These are phyloP conservation scores for Aspergillus udagawae DNA, from an alignment of 2,329 filamentous ascomycete genomes.

Conservation along the genomic window DNA sequence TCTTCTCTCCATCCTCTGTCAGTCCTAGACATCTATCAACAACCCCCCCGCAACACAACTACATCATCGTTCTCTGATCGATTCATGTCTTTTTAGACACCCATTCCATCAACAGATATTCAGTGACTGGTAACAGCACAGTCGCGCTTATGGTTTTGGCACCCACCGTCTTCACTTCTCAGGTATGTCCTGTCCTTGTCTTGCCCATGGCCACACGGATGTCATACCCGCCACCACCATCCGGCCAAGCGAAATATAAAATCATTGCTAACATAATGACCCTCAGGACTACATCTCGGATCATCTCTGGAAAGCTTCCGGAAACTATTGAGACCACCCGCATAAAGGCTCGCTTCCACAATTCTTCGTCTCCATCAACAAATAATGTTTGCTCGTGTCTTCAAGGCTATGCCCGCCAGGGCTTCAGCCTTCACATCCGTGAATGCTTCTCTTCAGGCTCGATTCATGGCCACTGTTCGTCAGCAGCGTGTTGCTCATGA, in stretches of 20 bases:
- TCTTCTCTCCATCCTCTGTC: constrained; percentile 6
- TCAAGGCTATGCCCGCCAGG: constrained; percentile 50
- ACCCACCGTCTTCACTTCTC: constrained; percentile 80
- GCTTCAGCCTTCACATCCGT: constrained; percentile 42
- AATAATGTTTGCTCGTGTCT: constrained; percentile 53
- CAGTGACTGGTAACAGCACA: constrained; percentile 36
- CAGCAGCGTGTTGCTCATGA: constrained; percentile 70
- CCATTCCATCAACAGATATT: neutral
- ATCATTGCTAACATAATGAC: constrained; percentile 3
- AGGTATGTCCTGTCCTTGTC: constrained; percentile 53
- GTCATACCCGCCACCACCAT: constrained; percentile 13
- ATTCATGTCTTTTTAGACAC: constrained; percentile 28
- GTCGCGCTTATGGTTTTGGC: constrained; percentile 80
- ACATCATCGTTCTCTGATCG: neutral
- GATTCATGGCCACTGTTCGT: constrained; percentile 62
- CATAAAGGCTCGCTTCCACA: constrained; percentile 1
- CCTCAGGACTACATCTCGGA: constrained; percentile 63
- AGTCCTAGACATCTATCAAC: neutral
- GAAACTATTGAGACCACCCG: constrained; percentile 47
- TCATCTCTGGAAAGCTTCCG: constrained; percentile 66
- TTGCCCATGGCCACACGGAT: constrained; percentile 5
- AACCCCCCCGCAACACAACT: constrained; percentile 5
- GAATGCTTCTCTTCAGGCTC: constrained; percentile 34
- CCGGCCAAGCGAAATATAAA: neutral
- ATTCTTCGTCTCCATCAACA: neutral